Conservation (phyloP, 129 eudicot genomes). For the Flaveria bidentis region DNA sequence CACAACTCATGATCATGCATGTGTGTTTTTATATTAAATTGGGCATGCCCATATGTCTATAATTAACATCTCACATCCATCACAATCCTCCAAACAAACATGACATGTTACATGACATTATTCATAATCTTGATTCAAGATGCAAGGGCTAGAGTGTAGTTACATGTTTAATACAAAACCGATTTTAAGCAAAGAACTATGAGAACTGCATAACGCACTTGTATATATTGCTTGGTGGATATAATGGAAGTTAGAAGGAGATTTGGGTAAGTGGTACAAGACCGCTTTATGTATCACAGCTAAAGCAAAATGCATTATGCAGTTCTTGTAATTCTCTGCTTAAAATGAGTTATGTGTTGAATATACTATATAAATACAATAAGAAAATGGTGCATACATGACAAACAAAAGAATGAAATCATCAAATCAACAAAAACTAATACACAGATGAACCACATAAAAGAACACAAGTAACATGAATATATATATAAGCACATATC, state of each 20-base stretch:
- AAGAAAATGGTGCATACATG: slow-evolving; percentile 25
- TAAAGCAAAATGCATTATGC: no score
- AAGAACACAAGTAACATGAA: slow-evolving; percentile 36
- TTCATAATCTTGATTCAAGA: background rate
- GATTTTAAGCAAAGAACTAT: no score
- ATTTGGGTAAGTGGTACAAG: no score
- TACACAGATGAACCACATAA: slow-evolving; percentile 3
- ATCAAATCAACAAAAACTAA: slow-evolving; percentile 23
- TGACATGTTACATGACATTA: slow-evolving; percentile 26
- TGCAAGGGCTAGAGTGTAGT: background rate
- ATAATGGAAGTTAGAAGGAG: no score
- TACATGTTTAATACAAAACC: no score
- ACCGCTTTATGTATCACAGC: no score
- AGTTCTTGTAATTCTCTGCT: no score
- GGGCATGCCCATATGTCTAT: slow-evolving; percentile 14
- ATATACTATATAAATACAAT: background rate
- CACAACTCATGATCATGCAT: slow-evolving; percentile 12
- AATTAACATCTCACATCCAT: slow-evolving; percentile 13
- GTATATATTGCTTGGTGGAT: no score
- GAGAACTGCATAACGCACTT: no score
- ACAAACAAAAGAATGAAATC: slow-evolving; percentile 26
- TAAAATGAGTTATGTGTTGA: no score
- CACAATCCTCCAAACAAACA: slow-evolving; percentile 22
- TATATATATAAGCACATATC: slow-evolving; percentile 35
- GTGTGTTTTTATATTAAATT: background rate